Evolutionary conservation across 257 asterid genomes (phyloP).

Genomic region (Jaltomata sinuosa): DNA sequence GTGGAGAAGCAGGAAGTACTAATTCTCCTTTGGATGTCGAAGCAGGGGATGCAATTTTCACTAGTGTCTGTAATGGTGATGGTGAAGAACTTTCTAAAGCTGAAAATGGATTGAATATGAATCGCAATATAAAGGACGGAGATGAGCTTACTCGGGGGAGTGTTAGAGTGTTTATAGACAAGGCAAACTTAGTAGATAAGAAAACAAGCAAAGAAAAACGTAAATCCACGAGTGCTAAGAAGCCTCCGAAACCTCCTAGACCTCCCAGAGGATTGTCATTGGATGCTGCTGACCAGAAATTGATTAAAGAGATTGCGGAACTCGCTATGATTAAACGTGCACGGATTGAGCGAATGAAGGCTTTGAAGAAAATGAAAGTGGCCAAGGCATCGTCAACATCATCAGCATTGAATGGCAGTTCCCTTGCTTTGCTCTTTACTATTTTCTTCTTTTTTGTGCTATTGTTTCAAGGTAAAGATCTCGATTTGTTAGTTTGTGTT

Average conservation of each 20-base stretch:
- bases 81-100: conserved; percentile 10
- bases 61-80: conserved; percentile 7
- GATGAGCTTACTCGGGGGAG: conserved; percentile 19
- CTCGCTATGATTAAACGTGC: conserved; percentile 69
- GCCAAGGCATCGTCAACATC: conserved; percentile 37
- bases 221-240: conserved; percentile 45
- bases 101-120: conserved; percentile 10
- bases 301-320: conserved; percentile 66
- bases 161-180: conserved; percentile 14
- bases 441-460: conserved; percentile 52
- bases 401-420: conserved; percentile 43
- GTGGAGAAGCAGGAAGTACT: conserved; percentile 23
- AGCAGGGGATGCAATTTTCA: conserved; percentile 3
- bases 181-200: conserved; percentile 17
- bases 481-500: background rate
- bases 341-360: conserved; percentile 67
- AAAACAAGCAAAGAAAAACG: conserved; percentile 43
- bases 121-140: background rate
- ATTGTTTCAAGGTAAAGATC: conserved; percentile 52
- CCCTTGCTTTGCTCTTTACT: conserved; percentile 60
- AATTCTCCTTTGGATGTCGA: conserved; percentile 7
- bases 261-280: conserved; percentile 70
- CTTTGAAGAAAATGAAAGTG: conserved; percentile 56
- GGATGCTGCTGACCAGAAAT: conserved; percentile 86
- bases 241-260: conserved; percentile 79